Evolutionary conservation across 306 rosid species (phyloP).

Genomic region (Prunus padus): DNA sequence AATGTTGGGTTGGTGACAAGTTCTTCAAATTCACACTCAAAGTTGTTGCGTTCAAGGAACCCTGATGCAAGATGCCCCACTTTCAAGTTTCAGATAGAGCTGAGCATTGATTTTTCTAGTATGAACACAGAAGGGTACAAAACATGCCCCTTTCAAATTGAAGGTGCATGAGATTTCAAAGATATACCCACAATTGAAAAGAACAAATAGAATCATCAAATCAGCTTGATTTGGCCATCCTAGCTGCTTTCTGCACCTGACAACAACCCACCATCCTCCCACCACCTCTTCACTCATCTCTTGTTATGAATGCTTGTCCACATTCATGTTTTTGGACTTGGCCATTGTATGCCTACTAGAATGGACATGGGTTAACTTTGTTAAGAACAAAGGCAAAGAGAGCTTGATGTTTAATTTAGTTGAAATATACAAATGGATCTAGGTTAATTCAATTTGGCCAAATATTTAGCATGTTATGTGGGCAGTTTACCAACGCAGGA

Average conservation of each 20-base stretch:
- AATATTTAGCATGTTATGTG: background rate
- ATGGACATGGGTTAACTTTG: background rate
- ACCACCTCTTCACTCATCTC: background rate
- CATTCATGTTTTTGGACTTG: background rate
- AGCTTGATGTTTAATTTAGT: background rate
- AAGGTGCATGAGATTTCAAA: constrained; percentile 17
- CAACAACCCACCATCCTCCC: constrained; percentile 34
- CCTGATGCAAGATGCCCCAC: background rate
- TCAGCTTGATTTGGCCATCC: constrained; percentile 36
- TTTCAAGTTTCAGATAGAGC: background rate
- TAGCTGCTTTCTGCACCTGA: constrained; percentile 38
- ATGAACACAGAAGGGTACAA: constrained; percentile 14
- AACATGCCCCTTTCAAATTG: background rate
- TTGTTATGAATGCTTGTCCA: background rate
- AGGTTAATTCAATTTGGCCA: background rate
- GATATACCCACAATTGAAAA: constrained; percentile 8
- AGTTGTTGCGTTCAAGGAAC: background rate
- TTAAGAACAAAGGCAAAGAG: constrained; percentile 4
- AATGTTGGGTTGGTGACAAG: background rate
- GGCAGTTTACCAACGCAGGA: background rate
- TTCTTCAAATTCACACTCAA: constrained; percentile 8
- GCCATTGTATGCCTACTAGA: background rate
- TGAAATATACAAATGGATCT: background rate
- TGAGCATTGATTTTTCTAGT: background rate
- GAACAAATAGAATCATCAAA: constrained; percentile 44